These are phyloP conservation scores for Pythium aphanidermatum DNA, from an alignment of 352 stramenopile species.

Conservation along the genomic window DNA sequence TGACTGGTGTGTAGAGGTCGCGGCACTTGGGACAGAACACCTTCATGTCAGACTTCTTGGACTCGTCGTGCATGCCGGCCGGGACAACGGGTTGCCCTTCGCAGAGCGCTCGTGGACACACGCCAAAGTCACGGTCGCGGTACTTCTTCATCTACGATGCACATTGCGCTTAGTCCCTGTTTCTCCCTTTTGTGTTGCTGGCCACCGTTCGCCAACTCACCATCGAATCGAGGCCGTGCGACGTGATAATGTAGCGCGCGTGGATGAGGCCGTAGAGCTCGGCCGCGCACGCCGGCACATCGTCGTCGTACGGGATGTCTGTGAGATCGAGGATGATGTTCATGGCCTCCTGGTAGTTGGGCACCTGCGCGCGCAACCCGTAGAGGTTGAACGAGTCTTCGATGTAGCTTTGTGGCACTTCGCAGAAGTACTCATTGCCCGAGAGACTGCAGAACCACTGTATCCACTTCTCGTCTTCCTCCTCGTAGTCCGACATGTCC, in stretches of 20 bases:
- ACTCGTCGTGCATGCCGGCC: slow-evolving; percentile 82
- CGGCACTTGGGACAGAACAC: slow-evolving; percentile 88
- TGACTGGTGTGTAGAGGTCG: slow-evolving; percentile 82
- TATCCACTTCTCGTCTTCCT: slow-evolving; percentile 91
- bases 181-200: too few relatives aligned
- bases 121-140: slow-evolving; percentile 81
- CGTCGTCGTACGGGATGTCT: slow-evolving; percentile 88
- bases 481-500: slow-evolving; percentile 86
- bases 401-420: slow-evolving; percentile 90
- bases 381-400: slow-evolving; percentile 94
- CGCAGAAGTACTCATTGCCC: slow-evolving; percentile 90
- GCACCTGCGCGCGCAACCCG: slow-evolving; percentile 82
- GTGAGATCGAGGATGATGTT: slow-evolving; percentile 92
- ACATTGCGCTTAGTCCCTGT: too few relatives aligned
- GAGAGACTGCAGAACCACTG: slow-evolving; percentile 92
- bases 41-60: slow-evolving; percentile 89
- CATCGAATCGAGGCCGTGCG: slow-evolving; percentile 85
- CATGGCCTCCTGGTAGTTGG: slow-evolving; percentile 87
- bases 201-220: too few relatives aligned
- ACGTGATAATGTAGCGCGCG: slow-evolving; percentile 88
- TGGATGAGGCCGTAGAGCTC: slow-evolving; percentile 89
- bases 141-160: slow-evolving; percentile 90
- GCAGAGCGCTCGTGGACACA: slow-evolving; percentile 80
- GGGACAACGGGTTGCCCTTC: slow-evolving; percentile 80
- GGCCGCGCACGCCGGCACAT: slow-evolving; percentile 79